phyloP scores from a whole-genome alignment of 306 rosid species.

The Ochetophila trinervis region DNA sequence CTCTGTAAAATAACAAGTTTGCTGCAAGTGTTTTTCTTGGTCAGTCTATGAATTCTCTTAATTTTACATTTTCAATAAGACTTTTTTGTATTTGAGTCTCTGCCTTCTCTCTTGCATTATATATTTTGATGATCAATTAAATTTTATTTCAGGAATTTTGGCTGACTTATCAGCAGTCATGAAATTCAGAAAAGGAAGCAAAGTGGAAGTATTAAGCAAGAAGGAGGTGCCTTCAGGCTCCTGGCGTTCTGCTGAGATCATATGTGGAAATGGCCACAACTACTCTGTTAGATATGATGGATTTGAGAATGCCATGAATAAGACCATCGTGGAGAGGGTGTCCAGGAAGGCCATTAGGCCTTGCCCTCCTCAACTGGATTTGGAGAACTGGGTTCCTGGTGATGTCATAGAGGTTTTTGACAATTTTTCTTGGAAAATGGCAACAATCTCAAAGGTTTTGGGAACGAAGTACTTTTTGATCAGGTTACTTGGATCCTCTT shows the following conservation, averaged over 20 bases:
- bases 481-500: slow-evolving; percentile 78
- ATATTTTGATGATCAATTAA: slow-evolving; percentile 29
- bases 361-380: slow-evolving; percentile 58
- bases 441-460: slow-evolving; percentile 68
- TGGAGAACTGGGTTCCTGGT: slow-evolving; percentile 62
- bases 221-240: slow-evolving; percentile 76
- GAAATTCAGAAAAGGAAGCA: slow-evolving; percentile 80
- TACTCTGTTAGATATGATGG: slow-evolving; percentile 72
- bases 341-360: slow-evolving; percentile 72
- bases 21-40: too few species aligned
- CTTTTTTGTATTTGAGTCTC: slow-evolving; percentile 5
- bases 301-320: slow-evolving; percentile 30
- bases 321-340: slow-evolving; percentile 51
- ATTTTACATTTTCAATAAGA: background rate
- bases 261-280: slow-evolving; percentile 62
- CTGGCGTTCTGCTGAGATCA: slow-evolving; percentile 82
- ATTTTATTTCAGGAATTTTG: slow-evolving; percentile 23
- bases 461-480: slow-evolving; percentile 49
- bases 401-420: slow-evolving; percentile 77
- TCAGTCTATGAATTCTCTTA: too few species aligned
- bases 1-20: too few species aligned
- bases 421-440: slow-evolving; percentile 81
- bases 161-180: slow-evolving; percentile 30
- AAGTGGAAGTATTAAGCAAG: slow-evolving; percentile 78
- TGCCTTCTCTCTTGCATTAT: slow-evolving; percentile 23